Evolutionary conservation across 2,329 filamentous ascomycete species (phyloP).

Genomic region (Stagonosporopsis chrysanthemi): DNA sequence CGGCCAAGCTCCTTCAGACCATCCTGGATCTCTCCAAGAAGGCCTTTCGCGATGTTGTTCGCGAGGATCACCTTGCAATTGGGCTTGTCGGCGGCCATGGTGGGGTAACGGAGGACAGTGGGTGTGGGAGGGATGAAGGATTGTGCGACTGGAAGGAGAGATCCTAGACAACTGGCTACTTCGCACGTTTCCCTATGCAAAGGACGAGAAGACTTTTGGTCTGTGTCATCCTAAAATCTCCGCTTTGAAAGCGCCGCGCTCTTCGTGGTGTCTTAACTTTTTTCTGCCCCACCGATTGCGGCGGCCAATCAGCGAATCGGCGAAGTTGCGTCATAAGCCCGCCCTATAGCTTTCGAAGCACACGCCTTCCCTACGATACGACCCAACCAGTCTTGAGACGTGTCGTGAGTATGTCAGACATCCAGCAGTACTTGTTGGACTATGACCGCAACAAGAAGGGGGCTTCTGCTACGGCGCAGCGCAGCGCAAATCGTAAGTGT

Average conservation of each 20-base stretch:
- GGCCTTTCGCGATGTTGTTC: slow-evolving; percentile 81
- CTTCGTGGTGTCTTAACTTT: slow-evolving; percentile 19
- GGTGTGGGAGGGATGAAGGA: slow-evolving; percentile 1
- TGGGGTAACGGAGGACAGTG: slow-evolving; percentile 24
- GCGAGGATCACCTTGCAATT: slow-evolving; percentile 93
- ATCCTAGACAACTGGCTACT: slow-evolving; percentile 9
- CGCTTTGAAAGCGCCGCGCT: slow-evolving; percentile 16
- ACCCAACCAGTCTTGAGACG: slow-evolving; percentile 9
- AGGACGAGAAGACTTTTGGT: slow-evolving; percentile 19
- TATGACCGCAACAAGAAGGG: slow-evolving; percentile 58
- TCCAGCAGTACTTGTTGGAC: slow-evolving; percentile 61
- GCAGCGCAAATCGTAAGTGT: slow-evolving; percentile 52
- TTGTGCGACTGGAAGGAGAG: background rate
- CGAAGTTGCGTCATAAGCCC: slow-evolving; percentile 23
- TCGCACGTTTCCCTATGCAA: slow-evolving; percentile 13
- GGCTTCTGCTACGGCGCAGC: slow-evolving; percentile 53
- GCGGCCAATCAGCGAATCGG: slow-evolving; percentile 16
- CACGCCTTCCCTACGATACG: slow-evolving; percentile 14
- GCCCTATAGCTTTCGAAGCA: slow-evolving; percentile 24
- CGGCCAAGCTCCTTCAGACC: slow-evolving; percentile 75
- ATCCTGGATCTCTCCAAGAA: slow-evolving; percentile 79
- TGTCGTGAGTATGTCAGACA: slow-evolving; percentile 57
- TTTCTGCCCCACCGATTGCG: slow-evolving; percentile 22
- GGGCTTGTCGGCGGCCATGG: slow-evolving; percentile 50
- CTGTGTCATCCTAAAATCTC: slow-evolving; percentile 22